A percentile compares a stretch with the other conserved stretches of the same genome.
phyloP scores from a whole-genome alignment of 2,329 filamentous ascomycete species.

The Aspergillus latus region DNA sequence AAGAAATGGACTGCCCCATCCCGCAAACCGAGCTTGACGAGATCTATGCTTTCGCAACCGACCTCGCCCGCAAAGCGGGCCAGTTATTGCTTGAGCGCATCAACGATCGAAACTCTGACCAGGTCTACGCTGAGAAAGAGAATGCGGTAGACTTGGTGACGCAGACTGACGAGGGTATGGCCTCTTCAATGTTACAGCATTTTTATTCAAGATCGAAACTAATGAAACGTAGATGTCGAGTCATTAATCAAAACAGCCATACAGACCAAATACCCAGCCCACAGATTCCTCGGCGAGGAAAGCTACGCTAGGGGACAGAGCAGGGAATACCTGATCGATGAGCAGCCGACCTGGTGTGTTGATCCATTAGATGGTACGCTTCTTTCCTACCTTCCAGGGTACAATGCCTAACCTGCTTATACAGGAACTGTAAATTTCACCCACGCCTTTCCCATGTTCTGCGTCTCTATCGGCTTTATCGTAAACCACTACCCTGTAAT shows the following conservation, averaged over 20 bases:
- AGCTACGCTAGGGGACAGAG: constrained; percentile 68
- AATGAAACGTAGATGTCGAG: constrained; percentile 61
- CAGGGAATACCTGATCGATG: constrained; percentile 66
- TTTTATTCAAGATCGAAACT: not conserved
- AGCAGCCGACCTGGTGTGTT: constrained; percentile 69
- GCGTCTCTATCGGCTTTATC: constrained; percentile 72
- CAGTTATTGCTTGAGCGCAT: constrained; percentile 65
- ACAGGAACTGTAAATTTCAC: constrained; percentile 73
- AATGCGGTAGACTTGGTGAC: constrained; percentile 76
- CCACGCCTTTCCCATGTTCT: constrained; percentile 78
- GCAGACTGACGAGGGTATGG: constrained; percentile 68
- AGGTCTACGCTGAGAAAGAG: constrained; percentile 64
- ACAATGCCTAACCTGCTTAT: not conserved
- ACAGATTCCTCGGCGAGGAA: constrained; percentile 76
- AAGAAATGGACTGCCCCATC: constrained; percentile 9
- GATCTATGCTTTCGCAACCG: constrained; percentile 69
- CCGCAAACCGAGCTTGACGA: constrained; percentile 55
- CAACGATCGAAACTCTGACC: constrained; percentile 53
- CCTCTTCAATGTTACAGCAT: too few species aligned
- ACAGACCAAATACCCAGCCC: constrained; percentile 59
- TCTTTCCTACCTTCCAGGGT: not conserved
- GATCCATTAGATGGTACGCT: constrained; percentile 69
- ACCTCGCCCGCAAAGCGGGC: constrained; percentile 69
- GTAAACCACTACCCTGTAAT: constrained; percentile 61
- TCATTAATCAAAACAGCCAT: constrained; percentile 66